phyloP scores from a whole-genome alignment of 805 yeast species.

The Wickerhamomyces subpelliculosus region DNA sequence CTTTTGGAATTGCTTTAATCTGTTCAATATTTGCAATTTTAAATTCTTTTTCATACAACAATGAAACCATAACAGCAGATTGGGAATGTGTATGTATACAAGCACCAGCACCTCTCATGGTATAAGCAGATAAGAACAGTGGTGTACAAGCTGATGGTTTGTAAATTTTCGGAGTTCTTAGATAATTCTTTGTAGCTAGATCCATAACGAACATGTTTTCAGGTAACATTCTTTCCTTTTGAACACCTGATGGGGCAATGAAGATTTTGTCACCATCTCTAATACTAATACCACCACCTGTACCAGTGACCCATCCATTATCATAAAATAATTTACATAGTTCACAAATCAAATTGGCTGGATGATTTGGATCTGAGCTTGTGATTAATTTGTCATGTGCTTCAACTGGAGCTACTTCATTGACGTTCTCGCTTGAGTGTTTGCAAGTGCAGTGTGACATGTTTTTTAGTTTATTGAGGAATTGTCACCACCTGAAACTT shows the following conservation, averaged over 20 bases:
- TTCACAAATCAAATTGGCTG: slow-evolving; percentile 80
- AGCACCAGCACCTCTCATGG: slow-evolving; percentile 77
- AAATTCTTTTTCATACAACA: slow-evolving; percentile 66
- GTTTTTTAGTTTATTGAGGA: background rate
- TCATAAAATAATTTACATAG: slow-evolving; percentile 70
- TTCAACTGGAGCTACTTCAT: background rate
- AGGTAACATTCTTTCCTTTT: slow-evolving; percentile 82
- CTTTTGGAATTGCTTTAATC: slow-evolving; percentile 78
- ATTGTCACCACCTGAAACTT: background rate
- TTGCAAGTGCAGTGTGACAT: background rate
- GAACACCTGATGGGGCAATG: slow-evolving; percentile 94
- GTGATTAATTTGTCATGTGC: slow-evolving; percentile 12
- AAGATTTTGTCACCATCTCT: slow-evolving; percentile 44
- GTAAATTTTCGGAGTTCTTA: slow-evolving; percentile 54
- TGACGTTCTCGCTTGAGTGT: background rate
- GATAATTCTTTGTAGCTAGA: slow-evolving; percentile 40
- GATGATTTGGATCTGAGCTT: slow-evolving; percentile 29
- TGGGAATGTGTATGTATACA: slow-evolving; percentile 94
- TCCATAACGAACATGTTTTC: slow-evolving; percentile 75
- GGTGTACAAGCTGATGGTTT: slow-evolving; percentile 97
- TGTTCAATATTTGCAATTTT: slow-evolving; percentile 79
- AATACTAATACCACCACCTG: slow-evolving; percentile 93
- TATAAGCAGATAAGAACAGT: slow-evolving; percentile 59
- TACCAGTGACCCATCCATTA: slow-evolving; percentile 90
- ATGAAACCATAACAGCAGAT: slow-evolving; percentile 74